Conservation (phyloP, 140 eudicot species). For the Anethum foeniculum region DNA sequence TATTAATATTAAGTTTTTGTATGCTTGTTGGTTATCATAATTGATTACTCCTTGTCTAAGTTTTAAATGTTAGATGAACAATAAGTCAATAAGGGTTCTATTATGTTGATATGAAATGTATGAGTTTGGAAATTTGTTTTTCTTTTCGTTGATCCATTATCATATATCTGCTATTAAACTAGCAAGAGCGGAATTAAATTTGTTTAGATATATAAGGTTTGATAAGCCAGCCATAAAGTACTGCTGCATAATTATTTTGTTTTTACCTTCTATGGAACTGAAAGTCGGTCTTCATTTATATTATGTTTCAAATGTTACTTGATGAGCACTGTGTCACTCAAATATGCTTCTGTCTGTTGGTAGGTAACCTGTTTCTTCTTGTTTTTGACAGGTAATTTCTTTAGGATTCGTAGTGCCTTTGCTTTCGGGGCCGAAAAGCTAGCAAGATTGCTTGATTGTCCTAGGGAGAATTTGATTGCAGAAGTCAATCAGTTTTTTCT, state of each 20-base stretch:
- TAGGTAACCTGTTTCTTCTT: neutral
- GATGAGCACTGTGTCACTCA: neutral
- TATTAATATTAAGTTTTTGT: neutral
- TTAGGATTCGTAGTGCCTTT: slow-evolving; percentile 45
- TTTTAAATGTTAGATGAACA: neutral
- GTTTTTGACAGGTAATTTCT: slow-evolving; percentile 35
- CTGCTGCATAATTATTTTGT: neutral
- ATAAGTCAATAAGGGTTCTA: neutral
- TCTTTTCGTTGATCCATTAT: neutral
- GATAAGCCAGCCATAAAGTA: neutral
- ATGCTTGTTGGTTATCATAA: neutral
- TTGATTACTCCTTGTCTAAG: neutral
- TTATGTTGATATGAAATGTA: neutral
- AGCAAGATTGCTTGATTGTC: slow-evolving; percentile 39
- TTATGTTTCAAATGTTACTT: neutral
- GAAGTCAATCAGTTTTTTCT: slow-evolving; percentile 37
- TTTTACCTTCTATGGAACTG: neutral
- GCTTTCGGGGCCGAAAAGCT: slow-evolving; percentile 38
- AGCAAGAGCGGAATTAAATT: neutral
- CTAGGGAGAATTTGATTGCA: slow-evolving; percentile 23
- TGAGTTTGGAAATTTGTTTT: neutral
- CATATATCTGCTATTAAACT: neutral
- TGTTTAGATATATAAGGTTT: neutral
- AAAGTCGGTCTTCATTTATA: neutral
- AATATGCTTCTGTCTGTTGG: neutral